Conservation (phyloP, 2,329 filamentous ascomycete species). For the Apiospora rasikravindrae region DNA sequence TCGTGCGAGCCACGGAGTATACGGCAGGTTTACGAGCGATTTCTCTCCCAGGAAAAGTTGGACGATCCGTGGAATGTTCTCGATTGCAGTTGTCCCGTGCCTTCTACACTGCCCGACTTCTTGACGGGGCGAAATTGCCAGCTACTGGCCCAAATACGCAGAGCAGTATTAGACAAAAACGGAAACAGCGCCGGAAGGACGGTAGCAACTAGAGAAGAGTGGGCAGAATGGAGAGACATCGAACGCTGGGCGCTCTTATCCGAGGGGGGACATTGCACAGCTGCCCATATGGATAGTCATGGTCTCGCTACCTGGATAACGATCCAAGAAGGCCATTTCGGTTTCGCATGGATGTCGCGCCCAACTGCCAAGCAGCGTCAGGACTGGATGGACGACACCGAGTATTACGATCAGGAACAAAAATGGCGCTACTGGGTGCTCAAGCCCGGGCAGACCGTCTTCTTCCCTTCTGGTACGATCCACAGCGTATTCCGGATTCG, state of each 20-base stretch:
- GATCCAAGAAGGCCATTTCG: constrained; percentile 33
- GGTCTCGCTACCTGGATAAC: constrained; percentile 43
- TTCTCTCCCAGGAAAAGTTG: constrained; percentile 9
- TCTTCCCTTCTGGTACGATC: constrained; percentile 41
- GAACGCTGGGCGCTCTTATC: constrained; percentile 40
- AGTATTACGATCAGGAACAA: constrained; percentile 32
- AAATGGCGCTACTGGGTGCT: constrained; percentile 41
- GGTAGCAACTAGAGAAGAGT: constrained; percentile 34
- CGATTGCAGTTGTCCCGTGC: constrained; percentile 18
- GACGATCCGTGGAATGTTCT: constrained; percentile 20
- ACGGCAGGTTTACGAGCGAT: constrained; percentile 19
- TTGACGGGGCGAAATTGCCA: constrained; percentile 20
- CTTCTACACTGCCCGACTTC: constrained; percentile 20
- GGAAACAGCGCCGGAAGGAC: constrained; percentile 19
- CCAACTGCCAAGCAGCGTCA: constrained; percentile 33
- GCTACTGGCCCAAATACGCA: constrained; percentile 20
- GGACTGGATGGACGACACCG: constrained; percentile 30
- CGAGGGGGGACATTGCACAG: constrained; percentile 41
- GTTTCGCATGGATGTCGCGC: constrained; percentile 40
- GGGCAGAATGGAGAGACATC: constrained; percentile 41
- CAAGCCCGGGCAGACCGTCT: constrained; percentile 41
- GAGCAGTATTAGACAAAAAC: constrained; percentile 7
- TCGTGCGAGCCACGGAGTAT: constrained; percentile 19
- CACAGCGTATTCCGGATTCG: constrained; percentile 41
- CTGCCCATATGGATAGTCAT: constrained; percentile 42